These are phyloP conservation scores for Azolla pinnata DNA, from an alignment of 75 land plant genomes.

Conservation along the genomic window DNA sequence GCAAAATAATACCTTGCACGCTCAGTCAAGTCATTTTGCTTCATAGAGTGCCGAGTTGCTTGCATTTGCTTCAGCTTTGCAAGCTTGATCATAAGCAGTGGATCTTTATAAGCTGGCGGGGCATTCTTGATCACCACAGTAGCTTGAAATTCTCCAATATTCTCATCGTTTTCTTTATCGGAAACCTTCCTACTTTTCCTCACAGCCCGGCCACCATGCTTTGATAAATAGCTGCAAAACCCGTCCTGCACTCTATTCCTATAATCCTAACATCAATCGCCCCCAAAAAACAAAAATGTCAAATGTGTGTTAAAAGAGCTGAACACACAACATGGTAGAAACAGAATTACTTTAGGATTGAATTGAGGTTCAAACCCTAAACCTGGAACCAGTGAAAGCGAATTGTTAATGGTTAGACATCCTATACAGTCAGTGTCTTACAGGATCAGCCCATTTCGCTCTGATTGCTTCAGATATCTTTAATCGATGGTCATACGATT, in stretches of 20 bases:
- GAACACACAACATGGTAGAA: too few relatives aligned
- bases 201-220: not conserved
- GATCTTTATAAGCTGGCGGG: constrained; percentile 40
- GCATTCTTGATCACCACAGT: constrained; percentile 4
- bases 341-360: too few relatives aligned
- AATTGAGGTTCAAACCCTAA: too few relatives aligned
- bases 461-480: constrained; percentile 69
- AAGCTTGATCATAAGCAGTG: constrained; percentile 46
- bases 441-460: constrained; percentile 91
- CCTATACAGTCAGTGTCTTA: constrained; percentile 36
- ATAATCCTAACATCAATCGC: not conserved
- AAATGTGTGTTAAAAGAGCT: too few relatives aligned
- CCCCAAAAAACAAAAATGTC: too few relatives aligned
- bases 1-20: too few relatives aligned
- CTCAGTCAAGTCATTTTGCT: too few relatives aligned
- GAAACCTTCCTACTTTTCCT: too few relatives aligned
- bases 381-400: too few relatives aligned
- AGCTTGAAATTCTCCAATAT: not conserved
- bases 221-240: not conserved
- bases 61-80: constrained; percentile 71
- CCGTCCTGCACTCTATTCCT: not conserved
- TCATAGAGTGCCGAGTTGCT: constrained; percentile 39
- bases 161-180: not conserved
- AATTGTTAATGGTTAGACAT: too few relatives aligned
- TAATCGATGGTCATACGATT: constrained; percentile 50